Evolutionary conservation across 2,329 filamentous ascomycete species (phyloP).

Genomic region (Ceratocystis harringtonii): DNA sequence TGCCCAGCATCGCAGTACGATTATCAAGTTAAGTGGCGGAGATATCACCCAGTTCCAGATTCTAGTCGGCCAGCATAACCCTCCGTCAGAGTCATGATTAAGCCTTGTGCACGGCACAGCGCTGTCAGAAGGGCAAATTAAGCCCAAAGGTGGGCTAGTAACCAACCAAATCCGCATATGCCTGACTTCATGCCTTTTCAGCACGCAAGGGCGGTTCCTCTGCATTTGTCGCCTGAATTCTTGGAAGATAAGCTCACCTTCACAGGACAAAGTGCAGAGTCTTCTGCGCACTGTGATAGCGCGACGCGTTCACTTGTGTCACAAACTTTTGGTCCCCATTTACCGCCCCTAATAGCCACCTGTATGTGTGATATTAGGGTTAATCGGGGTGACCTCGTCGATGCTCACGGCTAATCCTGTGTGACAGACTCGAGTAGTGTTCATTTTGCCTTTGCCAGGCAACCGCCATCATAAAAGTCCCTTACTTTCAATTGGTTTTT

Average conservation of each 20-base stretch:
- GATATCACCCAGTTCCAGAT: not conserved
- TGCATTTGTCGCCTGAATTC: too few species aligned
- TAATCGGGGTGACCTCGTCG: not conserved
- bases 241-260: too few species aligned
- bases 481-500: too few species aligned
- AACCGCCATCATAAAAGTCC: too few species aligned
- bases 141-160: not conserved
- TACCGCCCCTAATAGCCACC: not conserved
- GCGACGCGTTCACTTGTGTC: conserved; percentile 10
- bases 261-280: not conserved
- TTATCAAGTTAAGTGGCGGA: not conserved
- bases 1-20: not conserved
- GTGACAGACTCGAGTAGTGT: not conserved
- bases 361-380: not conserved
- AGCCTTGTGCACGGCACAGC: not conserved
- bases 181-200: not conserved
- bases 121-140: not conserved
- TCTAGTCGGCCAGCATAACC: not conserved
- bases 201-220: not conserved
- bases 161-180: not conserved
- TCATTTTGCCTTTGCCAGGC: not conserved
- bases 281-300: conserved; percentile 8
- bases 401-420: not conserved
- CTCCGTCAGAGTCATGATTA: not conserved
- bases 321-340: conserved; percentile 10